Evolutionary conservation across 768 basidiomycete genomes (phyloP), one percentile per base, ranked within the genome.

Genomic region (Fistulinella prunicolor): DNA sequence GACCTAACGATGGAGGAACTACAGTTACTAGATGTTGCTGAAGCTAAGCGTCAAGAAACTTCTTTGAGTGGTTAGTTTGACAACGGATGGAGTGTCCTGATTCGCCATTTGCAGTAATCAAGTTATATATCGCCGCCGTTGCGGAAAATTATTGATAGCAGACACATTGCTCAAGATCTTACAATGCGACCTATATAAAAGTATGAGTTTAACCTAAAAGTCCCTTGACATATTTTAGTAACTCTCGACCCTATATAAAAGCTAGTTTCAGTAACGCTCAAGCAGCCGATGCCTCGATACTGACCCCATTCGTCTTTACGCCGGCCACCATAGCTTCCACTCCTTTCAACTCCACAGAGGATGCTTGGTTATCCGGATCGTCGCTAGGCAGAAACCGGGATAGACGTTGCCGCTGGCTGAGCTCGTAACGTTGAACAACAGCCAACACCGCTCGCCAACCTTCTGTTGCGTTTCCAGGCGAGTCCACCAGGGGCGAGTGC

Each of bases 361-460:
- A 21, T 70, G 64, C 14, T 76, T 77, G 62, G 60, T 67, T n/a
- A 23, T 38, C 54, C 13, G 21, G 50, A 32, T 45, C 49, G 32
- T 47, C 38, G 14, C 35, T 46, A 20, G 52, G 38, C 26, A 48
- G 43, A 55, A 66, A 68, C 26, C 71, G 75, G 51, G 53, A 56
- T 42, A 55, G 36, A 39, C 79, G 79, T 53, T 73, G 73, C 51
- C 80, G 76, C 57, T 82, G 78, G 9, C 77, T 76, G 62, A 83
- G 70, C 6, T 84, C 84, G 57, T 86, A 79, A 20, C 89, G 78
- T 43, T 83, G 65, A 16, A 89, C 72, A 20, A 86, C 77, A 7
- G 77, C 77, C 49, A 90, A 65, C n/a, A 88, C 81, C 10, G 89
- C 89, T 29, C 83, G 74, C 89, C 89, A 92, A 14, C 89, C 89